Base-by-base conservation (phyloP, 208 protist species). In the Trypanosoma cruzi region DNA sequence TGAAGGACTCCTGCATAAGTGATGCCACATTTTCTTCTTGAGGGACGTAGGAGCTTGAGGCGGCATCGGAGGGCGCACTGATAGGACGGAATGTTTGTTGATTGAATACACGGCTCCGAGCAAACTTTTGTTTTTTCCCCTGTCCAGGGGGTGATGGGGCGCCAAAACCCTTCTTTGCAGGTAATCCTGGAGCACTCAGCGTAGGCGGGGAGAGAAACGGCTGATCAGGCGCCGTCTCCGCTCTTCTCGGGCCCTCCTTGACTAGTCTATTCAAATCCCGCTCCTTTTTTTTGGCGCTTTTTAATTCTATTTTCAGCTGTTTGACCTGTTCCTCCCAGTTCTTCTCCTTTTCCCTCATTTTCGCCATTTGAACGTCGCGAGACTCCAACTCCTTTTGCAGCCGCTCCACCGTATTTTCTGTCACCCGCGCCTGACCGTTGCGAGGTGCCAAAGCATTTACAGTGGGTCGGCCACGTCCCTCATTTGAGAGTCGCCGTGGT, bases 281-380 rank as follows among this genome's bases (percentile, higher is more conserved):
- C 52, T 88, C 80, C 67, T 88, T 88, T 31, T 85, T 70, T 34
- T 83, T 88, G 10, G 90, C 86, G 60, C 85, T 86, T 46, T 80
- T 80, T 13, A 96, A 81, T 55, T 96, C 87, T 53, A 77, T 75
- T 70, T 92, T 90, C 13, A 96, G 71, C 65, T 88, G 85, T 64
- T 93, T 90, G 34, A 96, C 90, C 67, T 96, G 90, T 34, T 94
- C 78, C 61, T 88, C 86, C 90, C 90, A 96, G 37, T 83, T 82
- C 53, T 73, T 71, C 64, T 96, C 90, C 71, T 93, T 90, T 76
- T 90, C 78, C 42, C 73, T 59, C 77, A 94, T 81, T 69, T 82
- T 87, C 4, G 77, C 71, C 71, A 92, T 79, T 77, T 73, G 59
- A 42, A 71, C 64, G 4, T 85, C 70, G 22, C 77, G 71, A 5